Evolutionary conservation across 768 basidiomycete genomes (phyloP).

Genomic region (Mycena sanguinolenta): DNA sequence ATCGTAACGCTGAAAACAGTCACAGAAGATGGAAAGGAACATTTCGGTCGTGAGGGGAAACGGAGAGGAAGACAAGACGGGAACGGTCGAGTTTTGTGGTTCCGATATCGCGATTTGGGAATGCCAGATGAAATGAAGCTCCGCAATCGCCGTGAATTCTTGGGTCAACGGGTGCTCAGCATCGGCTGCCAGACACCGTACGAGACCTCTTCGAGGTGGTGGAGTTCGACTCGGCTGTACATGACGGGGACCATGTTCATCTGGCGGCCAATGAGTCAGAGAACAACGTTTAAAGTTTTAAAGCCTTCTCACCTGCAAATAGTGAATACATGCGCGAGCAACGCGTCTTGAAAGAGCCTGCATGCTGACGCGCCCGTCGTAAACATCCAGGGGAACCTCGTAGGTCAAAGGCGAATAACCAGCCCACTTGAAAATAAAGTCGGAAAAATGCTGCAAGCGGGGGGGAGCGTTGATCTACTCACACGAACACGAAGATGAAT

Average conservation of each 20-base stretch:
- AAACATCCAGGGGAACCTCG: slow-evolving; percentile 79
- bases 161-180: slow-evolving; percentile 42
- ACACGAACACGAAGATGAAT: slow-evolving; percentile 76
- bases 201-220: slow-evolving; percentile 77
- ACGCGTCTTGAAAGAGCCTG: slow-evolving; percentile 78
- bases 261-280: slow-evolving; percentile 49
- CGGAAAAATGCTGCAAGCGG: background rate
- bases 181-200: slow-evolving; percentile 83
- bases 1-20: slow-evolving; percentile 19
- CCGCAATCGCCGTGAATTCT: no score
- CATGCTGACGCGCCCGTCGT: slow-evolving; percentile 74
- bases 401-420: slow-evolving; percentile 80
- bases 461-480: slow-evolving; percentile 41
- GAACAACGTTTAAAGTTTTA: slow-evolving; percentile 12
- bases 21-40: slow-evolving; percentile 11
- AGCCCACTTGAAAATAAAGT: slow-evolving; percentile 65
- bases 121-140: no score
- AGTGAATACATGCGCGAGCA: slow-evolving; percentile 79
- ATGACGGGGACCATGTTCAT: slow-evolving; percentile 77
- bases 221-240: slow-evolving; percentile 77
- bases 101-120: no score
- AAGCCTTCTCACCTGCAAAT: slow-evolving; percentile 69
- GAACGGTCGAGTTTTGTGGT: no score
- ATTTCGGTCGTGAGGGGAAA: slow-evolving; percentile 24
- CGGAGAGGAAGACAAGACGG: slow-evolving; percentile 4